Evolutionary conservation across 495 filamentous ascomycete genomes (phyloP).

Genomic region (Pyrenula massariospora): DNA sequence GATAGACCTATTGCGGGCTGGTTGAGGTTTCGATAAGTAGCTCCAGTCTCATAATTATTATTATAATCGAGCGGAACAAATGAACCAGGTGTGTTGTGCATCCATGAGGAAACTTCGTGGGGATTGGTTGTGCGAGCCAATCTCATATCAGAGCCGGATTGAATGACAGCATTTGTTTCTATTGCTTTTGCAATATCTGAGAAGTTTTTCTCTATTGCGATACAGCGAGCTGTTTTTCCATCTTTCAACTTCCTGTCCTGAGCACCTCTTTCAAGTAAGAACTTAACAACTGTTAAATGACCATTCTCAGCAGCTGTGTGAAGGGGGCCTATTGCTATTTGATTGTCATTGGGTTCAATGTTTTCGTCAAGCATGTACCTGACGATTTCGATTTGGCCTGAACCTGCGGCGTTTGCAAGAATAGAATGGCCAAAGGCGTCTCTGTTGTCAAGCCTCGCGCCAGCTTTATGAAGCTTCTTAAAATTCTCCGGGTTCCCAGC

Average conservation of each 20-base stretch:
- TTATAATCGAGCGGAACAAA: neutral
- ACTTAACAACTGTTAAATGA: neutral
- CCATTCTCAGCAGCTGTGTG: neutral
- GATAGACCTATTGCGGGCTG: neutral
- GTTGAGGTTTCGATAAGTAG: neutral
- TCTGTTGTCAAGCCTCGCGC: neutral
- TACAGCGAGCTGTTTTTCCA: neutral
- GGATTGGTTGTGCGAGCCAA: neutral
- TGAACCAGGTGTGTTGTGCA: neutral
- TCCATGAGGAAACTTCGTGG: neutral
- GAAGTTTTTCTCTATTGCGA: neutral
- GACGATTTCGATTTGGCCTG: neutral
- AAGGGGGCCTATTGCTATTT: neutral
- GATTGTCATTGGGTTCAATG: neutral
- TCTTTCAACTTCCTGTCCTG: neutral
- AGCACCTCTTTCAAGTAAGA: neutral
- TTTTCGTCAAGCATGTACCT: neutral
- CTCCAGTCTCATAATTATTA: neutral
- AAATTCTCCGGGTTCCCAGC: neutral
- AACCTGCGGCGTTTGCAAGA: neutral
- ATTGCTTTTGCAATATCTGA: neutral
- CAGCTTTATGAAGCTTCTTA: neutral
- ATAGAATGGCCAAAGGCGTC: neutral
- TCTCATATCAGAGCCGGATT: neutral
- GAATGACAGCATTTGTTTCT: neutral